Evolutionary conservation across 179 eudicot genomes (phyloP).

Genomic region (Beta corolliflora): DNA sequence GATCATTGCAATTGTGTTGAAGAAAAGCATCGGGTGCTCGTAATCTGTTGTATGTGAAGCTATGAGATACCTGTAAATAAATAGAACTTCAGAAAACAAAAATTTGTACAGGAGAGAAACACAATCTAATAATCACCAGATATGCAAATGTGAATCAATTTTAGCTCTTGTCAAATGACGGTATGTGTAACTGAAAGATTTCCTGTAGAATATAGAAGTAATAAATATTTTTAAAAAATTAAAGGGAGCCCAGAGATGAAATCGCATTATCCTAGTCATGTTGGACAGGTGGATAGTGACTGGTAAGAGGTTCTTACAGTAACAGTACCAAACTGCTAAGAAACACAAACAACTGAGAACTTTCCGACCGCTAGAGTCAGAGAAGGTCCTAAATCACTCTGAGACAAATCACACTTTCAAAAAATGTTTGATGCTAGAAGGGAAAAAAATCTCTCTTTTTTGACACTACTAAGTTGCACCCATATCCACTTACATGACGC

Average conservation of each 20-base stretch:
- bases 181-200: not conserved
- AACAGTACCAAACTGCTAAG: not conserved
- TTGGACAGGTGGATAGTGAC: not conserved
- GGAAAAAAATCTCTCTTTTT: not conserved
- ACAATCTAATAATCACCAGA: not conserved
- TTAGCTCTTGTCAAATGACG: not conserved
- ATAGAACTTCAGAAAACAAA: not conserved
- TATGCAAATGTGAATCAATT: not conserved
- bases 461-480: not conserved
- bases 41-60: conserved; percentile 60
- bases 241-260: not conserved
- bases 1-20: conserved; percentile 47
- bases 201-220: not conserved
- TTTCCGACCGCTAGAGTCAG: not conserved
- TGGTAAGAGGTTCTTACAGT: not conserved
- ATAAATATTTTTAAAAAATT: not conserved
- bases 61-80: conserved; percentile 46
- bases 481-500: not conserved
- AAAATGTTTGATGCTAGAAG: not conserved
- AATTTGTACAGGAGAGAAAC: no score
- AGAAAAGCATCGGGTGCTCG: conserved; percentile 51
- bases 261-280: no score
- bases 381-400: not conserved
- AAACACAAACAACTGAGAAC: not conserved
- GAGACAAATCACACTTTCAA: not conserved